These are phyloP conservation scores for Schoenoplectus triqueter DNA, from an alignment of 202 grass and related monocot genomes.

Conservation along the genomic window DNA sequence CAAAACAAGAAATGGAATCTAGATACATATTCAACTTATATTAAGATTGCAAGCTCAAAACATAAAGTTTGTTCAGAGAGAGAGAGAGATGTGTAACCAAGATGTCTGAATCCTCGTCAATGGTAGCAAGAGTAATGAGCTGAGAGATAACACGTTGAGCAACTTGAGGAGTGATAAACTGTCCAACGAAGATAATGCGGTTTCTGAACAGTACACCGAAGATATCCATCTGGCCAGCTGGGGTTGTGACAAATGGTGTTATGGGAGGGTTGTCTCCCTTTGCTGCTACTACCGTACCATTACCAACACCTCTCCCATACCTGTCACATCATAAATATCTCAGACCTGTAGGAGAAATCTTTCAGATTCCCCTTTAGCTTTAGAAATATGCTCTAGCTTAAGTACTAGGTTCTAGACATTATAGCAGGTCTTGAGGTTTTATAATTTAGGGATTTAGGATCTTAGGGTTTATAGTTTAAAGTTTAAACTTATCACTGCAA, in stretches of 20 bases:
- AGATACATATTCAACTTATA: not conserved
- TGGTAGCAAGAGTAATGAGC: constrained; percentile 79
- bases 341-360: not conserved
- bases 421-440: not conserved
- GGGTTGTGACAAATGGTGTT: constrained; percentile 79
- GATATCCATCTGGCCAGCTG: constrained; percentile 72
- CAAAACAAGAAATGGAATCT: constrained; percentile 16
- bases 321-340: constrained; percentile 26
- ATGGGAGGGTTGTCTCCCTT: constrained; percentile 83
- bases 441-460: not conserved
- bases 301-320: not conserved
- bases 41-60: not conserved
- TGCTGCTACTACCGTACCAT: constrained; percentile 49
- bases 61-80: constrained; percentile 2
- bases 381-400: not conserved
- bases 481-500: not conserved
- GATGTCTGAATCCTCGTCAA: constrained; percentile 90
- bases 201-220: constrained; percentile 73
- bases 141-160: constrained; percentile 95
- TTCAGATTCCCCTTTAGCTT: not conserved
- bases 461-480: not conserved
- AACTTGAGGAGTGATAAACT: constrained; percentile 88
- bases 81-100: constrained; percentile 50
- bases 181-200: constrained; percentile 88
- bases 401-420: not conserved